Evolutionary conservation across 2,329 filamentous ascomycete genomes (phyloP), one percentile per base, ranked within the genome.

Genomic region (Pseudocercospora pini-densiflorae): DNA sequence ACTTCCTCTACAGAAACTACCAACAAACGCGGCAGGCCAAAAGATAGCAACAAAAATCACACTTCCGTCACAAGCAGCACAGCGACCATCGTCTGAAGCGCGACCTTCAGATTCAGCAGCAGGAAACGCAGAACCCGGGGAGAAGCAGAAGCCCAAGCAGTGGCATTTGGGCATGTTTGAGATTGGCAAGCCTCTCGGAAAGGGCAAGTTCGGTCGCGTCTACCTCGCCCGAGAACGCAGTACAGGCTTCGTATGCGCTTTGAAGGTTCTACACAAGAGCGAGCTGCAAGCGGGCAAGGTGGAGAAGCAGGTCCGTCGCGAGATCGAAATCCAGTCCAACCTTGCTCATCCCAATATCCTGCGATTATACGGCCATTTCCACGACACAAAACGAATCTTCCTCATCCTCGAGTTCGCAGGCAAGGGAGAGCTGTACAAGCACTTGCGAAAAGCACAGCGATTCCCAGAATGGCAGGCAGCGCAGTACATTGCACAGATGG

Each of bases 91-190:
- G 53, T 75, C 74, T 75, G 73, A 72, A 68, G 72, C 77, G 66
- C 69, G 68, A 16, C 72, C 72, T 3, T 76, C 74, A 54, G 57
- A 66, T 53, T 58, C 71, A 64, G 59, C 72, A 66, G 64, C 73
- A 71, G 49, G 69, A 16, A 57, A 12, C 19, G 3, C 36, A 31
- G 65, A 66, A 66, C 29, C 73, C 68, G 59, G 75, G 57, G 70
- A 70, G 24, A 64, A 70, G 24, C 68, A 64, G 3, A 84, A 81
- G 63, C 70, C 78, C 19, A 81, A 82, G 70, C 74, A 93, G 72
- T 94, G 94, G 80, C 92, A 97, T 77, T 87, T 97, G 3, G 92
- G 92, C 80, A 96, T 96, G 92, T 97, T 97, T 78, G 93, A 97
- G 79, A 97, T 96, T 70, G 92, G 92, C 45, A 91, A 92, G 72